These are phyloP conservation scores for Pseudonectria buxi DNA, from an alignment of 2,329 filamentous ascomycete genomes.

Conservation along the genomic window DNA sequence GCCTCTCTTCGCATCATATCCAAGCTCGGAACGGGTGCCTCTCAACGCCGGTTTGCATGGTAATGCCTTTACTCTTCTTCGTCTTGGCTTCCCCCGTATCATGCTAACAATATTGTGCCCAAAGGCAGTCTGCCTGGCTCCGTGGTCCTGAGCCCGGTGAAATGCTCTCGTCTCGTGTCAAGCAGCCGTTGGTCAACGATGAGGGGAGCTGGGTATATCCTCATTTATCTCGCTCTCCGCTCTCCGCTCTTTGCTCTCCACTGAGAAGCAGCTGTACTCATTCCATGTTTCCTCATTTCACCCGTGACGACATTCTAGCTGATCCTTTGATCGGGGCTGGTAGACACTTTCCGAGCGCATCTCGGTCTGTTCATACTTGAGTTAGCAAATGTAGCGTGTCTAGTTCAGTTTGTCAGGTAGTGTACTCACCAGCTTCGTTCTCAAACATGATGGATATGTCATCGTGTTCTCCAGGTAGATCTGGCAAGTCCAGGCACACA, in stretches of 20 bases:
- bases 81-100: too few relatives aligned
- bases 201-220: background rate
- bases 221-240: too few relatives aligned
- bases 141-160: too few relatives aligned
- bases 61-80: too few relatives aligned
- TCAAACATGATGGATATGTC: constrained; percentile 86
- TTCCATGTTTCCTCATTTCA: constrained; percentile 19
- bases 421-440: constrained; percentile 60
- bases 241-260: background rate
- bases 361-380: constrained; percentile 41
- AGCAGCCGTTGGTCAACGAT: too few relatives aligned
- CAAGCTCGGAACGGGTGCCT: too few relatives aligned
- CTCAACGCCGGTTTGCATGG: too few relatives aligned
- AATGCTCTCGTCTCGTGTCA: too few relatives aligned
- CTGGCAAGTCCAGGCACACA: constrained; percentile 78
- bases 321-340: constrained; percentile 51
- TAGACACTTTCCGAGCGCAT: constrained; percentile 43
- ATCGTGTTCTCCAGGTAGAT: constrained; percentile 87
- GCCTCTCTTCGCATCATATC: too few relatives aligned
- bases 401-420: background rate
- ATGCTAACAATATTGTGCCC: too few relatives aligned
- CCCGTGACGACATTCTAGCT: constrained; percentile 26
- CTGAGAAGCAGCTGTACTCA: background rate
- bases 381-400: background rate
- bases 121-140: too few relatives aligned